Percentiles rank a stretch among this genome's conserved stretches.
These are phyloP conservation scores for Trichoderma simmonsii DNA, from an alignment of 2,329 filamentous ascomycete genomes.

Conservation along the genomic window DNA sequence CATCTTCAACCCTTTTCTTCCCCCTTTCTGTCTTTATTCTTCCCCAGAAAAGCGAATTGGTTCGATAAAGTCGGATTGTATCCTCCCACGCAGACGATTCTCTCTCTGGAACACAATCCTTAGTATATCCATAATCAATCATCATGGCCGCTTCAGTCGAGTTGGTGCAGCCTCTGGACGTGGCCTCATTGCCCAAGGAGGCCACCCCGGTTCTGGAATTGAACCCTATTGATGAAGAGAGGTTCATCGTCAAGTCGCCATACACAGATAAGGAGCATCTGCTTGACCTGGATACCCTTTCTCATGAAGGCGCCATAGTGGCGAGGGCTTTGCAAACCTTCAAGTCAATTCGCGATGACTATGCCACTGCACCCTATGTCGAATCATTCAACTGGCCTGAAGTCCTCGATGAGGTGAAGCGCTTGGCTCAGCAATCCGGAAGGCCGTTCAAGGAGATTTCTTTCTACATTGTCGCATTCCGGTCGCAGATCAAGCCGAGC, in stretches of 20 bases:
- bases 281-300: conserved; percentile 66
- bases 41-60: background rate
- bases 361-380: conserved; percentile 71
- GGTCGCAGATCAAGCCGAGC: conserved; percentile 65
- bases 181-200: conserved; percentile 27
- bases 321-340: conserved; percentile 68
- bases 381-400: conserved; percentile 74
- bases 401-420: conserved; percentile 57
- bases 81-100: background rate
- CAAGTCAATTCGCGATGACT: conserved; percentile 61
- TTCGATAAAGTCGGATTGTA: background rate
- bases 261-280: conserved; percentile 70
- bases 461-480: conserved; percentile 85
- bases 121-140: background rate
- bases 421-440: conserved; percentile 46
- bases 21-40: background rate
- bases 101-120: background rate
- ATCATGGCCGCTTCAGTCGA: conserved; percentile 31
- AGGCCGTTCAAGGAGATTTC: conserved; percentile 56
- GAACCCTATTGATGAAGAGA: conserved; percentile 22
- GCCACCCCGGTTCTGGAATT: conserved; percentile 29
- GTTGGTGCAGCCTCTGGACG: conserved; percentile 24
- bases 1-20: background rate
- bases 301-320: conserved; percentile 64
- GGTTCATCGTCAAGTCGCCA: conserved; percentile 64